phyloP scores from a whole-genome alignment of 192 early-diverging fungal genomes.

The Neocallimastix lanati region DNA sequence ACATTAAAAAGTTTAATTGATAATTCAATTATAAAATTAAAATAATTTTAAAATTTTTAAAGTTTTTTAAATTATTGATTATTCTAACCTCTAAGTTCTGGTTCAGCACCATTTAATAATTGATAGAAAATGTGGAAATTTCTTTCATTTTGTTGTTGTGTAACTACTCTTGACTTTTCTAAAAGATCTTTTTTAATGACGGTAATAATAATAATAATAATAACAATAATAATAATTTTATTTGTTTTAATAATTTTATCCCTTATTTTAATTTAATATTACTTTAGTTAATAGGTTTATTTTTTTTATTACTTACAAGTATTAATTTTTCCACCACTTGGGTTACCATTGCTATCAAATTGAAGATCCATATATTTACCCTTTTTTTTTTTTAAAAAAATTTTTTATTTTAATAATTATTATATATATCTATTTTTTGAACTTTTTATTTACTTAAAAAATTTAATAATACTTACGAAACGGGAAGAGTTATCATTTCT shows the following conservation, averaged over 20 bases:
- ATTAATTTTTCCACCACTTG: constrained; percentile 3
- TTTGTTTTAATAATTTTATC: too few species aligned
- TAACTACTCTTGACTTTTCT: constrained; percentile 30
- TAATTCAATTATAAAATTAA: too few species aligned
- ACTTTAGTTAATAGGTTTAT: too few species aligned
- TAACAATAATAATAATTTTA: too few species aligned
- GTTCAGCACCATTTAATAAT: constrained; percentile 44
- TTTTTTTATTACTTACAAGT: constrained; percentile 22
- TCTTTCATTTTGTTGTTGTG: constrained; percentile 23
- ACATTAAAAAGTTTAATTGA: too few species aligned
- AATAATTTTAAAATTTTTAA: too few species aligned
- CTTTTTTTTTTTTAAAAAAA: too few species aligned
- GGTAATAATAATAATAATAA: constrained; percentile 13
- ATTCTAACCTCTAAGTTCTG: neutral
- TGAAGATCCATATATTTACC: constrained; percentile 32
- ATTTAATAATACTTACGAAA: constrained; percentile 13
- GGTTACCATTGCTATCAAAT: constrained; percentile 10
- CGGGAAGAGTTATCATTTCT: constrained; percentile 37
- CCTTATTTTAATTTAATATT: too few species aligned
- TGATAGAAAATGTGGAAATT: constrained; percentile 98
- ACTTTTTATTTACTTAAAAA: too few species aligned
- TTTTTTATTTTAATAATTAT: too few species aligned
- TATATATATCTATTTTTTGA: too few species aligned
- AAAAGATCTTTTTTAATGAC: constrained; percentile 29
- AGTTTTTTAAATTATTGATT: too few species aligned